Percentiles rank a stretch among this genome's conserved stretches.
Conservation (phyloP, 1,284 basidiomycete species). For the Ganoderma resinaceum region DNA sequence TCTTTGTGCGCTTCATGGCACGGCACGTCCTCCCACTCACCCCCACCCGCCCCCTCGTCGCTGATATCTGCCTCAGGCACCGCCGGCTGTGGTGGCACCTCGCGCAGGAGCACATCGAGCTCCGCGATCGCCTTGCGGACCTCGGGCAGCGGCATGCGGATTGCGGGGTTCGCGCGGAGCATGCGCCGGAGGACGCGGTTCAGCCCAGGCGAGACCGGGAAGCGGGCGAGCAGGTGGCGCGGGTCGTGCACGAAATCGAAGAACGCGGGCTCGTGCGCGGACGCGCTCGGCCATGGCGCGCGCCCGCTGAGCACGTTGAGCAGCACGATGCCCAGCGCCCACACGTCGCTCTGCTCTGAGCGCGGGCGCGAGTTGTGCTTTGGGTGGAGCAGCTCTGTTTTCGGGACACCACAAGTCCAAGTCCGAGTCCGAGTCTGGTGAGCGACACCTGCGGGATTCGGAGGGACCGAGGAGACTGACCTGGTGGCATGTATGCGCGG, state of each 20-base stretch:
- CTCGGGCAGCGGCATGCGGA: constrained; percentile 62
- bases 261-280: constrained; percentile 75
- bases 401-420: too few species aligned
- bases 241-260: constrained; percentile 48
- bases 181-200: constrained; percentile 66
- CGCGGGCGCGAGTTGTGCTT: neutral
- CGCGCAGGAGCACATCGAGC: constrained; percentile 35
- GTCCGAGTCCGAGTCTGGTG: too few species aligned
- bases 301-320: constrained; percentile 84
- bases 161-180: constrained; percentile 58
- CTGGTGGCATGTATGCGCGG: constrained; percentile 66
- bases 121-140: constrained; percentile 50
- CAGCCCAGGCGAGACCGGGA: constrained; percentile 73
- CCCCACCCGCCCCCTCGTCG: neutral
- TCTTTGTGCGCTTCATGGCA: constrained; percentile 29
- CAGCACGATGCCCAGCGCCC: constrained; percentile 69
- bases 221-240: constrained; percentile 68
- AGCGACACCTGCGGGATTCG: too few species aligned
- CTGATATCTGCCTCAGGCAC: constrained; percentile 2
- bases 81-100: too few species aligned
- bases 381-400: constrained; percentile 26
- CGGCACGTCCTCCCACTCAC: constrained; percentile 5
- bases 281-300: constrained; percentile 87
- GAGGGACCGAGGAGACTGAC: constrained; percentile 40
- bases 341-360: constrained; percentile 89